phyloP scores from a whole-genome alignment of 805 yeast genomes.

The Barnettozyma sp. region DNA sequence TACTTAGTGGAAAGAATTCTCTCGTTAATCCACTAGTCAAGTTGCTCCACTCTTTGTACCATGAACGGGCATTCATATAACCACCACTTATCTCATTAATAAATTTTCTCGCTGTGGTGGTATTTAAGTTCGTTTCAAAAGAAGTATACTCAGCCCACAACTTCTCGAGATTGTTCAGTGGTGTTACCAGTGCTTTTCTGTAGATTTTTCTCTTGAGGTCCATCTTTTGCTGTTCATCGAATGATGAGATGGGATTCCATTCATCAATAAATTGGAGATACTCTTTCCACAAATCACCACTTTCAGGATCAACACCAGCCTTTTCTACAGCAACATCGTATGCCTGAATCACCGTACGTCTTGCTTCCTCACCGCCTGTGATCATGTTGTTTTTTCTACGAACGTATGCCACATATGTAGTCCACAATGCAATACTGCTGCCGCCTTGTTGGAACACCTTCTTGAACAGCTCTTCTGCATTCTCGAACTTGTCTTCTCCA shows the following conservation, averaged over 20 bases:
- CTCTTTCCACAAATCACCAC: constrained; percentile 73
- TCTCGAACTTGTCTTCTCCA: constrained; percentile 54
- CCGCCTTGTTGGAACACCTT: constrained; percentile 50
- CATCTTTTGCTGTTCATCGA: constrained; percentile 79
- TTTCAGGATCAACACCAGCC: constrained; percentile 71
- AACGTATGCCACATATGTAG: constrained; percentile 70
- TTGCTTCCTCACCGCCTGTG: constrained; percentile 77
- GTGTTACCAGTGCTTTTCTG: constrained; percentile 64
- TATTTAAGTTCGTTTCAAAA: constrained; percentile 75
- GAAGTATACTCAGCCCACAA: constrained; percentile 76
- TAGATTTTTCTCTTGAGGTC: constrained; percentile 71
- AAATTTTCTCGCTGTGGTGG: constrained; percentile 75
- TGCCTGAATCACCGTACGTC: constrained; percentile 68
- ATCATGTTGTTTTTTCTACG: constrained; percentile 59
- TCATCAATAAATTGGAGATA: constrained; percentile 70
- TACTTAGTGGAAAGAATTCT: constrained; percentile 17
- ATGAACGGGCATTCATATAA: constrained; percentile 81
- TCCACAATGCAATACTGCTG: constrained; percentile 65
- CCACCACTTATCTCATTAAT: constrained; percentile 76
- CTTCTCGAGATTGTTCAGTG: constrained; percentile 65
- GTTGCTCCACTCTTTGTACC: constrained; percentile 63
- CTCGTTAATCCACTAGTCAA: constrained; percentile 46
- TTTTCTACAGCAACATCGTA: constrained; percentile 74
- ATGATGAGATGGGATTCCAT: constrained; percentile 72
- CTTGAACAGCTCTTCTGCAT: constrained; percentile 60